phyloP scores from a whole-genome alignment of 176 grass and related monocot species.

The Paspalum notatum region DNA sequence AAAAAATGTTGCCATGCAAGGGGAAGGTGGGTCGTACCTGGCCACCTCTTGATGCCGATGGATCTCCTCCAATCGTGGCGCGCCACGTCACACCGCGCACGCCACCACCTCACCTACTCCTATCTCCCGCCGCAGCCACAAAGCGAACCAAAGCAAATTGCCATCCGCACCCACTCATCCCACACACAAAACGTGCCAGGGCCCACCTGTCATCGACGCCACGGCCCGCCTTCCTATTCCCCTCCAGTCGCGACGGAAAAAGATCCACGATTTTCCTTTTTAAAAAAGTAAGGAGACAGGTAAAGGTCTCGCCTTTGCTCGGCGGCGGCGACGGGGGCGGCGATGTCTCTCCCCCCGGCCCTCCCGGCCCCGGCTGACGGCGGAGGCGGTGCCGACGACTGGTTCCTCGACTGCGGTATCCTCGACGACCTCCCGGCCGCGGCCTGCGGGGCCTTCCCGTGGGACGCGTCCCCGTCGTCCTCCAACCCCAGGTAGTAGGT shows the following conservation, averaged over 20 bases:
- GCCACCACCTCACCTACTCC: constrained; percentile 21
- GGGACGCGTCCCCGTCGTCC: constrained; percentile 49
- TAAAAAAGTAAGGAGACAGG: neutral
- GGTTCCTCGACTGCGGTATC: constrained; percentile 64
- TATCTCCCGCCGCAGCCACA: neutral
- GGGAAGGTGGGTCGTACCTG: too few species aligned
- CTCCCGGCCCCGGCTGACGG: constrained; percentile 24
- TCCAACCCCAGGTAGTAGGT: constrained; percentile 61
- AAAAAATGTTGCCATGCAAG: too few species aligned
- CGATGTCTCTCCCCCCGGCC: constrained; percentile 47
- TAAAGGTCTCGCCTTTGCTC: constrained; percentile 28
- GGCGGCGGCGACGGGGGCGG: constrained; percentile 38
- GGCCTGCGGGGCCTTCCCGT: constrained; percentile 52
- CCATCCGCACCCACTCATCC: neutral
- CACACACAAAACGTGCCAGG: neutral
- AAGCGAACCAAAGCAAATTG: neutral
- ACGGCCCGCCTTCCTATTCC: neutral
- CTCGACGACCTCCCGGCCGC: constrained; percentile 57
- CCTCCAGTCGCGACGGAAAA: neutral
- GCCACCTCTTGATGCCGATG: neutral
- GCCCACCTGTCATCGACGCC: constrained; percentile 28
- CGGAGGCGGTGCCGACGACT: constrained; percentile 37
- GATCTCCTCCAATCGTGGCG: neutral
- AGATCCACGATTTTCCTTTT: neutral
- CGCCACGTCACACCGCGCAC: neutral